phyloP scores from a whole-genome alignment of 1,284 basidiomycete genomes.

The Apiotrichum sp. region DNA sequence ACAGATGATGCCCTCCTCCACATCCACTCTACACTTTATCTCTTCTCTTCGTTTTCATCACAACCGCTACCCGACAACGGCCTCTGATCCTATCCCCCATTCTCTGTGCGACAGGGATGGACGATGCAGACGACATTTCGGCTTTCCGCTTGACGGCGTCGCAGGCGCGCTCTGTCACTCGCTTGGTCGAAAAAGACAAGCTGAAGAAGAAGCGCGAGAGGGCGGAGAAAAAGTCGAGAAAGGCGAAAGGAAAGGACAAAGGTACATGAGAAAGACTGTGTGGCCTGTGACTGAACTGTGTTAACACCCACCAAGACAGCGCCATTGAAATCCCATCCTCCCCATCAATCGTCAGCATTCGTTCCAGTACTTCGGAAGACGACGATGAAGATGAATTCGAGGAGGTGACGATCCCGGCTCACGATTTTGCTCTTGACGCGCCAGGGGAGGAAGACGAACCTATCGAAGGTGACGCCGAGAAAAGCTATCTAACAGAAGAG shows the following conservation, averaged over 20 bases:
- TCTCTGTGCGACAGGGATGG: background rate
- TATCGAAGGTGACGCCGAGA: conserved; percentile 5
- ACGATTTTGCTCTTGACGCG: background rate
- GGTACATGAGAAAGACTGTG: conserved; percentile 1
- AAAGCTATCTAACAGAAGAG: conserved; percentile 17
- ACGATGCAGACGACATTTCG: background rate
- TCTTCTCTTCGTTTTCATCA: no score
- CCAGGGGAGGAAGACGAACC: background rate
- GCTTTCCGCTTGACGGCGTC: background rate
- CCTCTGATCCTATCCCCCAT: background rate
- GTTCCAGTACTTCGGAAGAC: conserved; percentile 5
- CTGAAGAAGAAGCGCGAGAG: background rate
- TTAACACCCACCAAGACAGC: conserved; percentile 2
- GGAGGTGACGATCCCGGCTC: conserved; percentile 38
- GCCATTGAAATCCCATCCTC: conserved; percentile 11
- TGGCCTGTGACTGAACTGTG: background rate
- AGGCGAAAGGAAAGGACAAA: background rate
- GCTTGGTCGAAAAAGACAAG: no score
- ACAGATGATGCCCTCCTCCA: background rate
- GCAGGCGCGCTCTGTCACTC: background rate
- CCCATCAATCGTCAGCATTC: conserved; percentile 11
- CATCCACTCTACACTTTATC: background rate
- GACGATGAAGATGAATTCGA: conserved; percentile 43
- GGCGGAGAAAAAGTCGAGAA: background rate
- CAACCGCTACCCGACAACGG: background rate